These are phyloP conservation scores for Salix koriyanagi DNA, from an alignment of 345 rosid genomes.

Conservation along the genomic window DNA sequence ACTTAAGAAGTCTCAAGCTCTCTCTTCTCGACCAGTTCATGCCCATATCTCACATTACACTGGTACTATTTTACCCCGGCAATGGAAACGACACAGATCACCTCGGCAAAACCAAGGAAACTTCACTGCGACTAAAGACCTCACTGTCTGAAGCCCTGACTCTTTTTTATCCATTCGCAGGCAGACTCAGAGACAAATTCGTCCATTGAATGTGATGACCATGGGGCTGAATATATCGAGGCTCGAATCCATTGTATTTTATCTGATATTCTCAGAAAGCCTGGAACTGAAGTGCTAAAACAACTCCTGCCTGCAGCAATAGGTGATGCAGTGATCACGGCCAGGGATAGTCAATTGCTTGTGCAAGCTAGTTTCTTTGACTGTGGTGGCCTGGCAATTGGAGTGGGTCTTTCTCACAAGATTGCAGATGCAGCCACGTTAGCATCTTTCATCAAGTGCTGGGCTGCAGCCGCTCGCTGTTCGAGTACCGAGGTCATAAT, in stretches of 20 bases:
- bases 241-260: slow-evolving; percentile 27
- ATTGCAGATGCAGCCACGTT: slow-evolving; percentile 17
- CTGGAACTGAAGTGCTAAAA: slow-evolving; percentile 8
- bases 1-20: background rate
- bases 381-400: slow-evolving; percentile 27
- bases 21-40: slow-evolving; percentile 6
- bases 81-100: no score
- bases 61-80: background rate
- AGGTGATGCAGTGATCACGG: background rate
- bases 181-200: slow-evolving; percentile 8
- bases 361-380: slow-evolving; percentile 28
- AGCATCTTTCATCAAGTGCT: slow-evolving; percentile 17
- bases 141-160: slow-evolving; percentile 14
- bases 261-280: slow-evolving; percentile 21
- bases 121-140: slow-evolving; percentile 6
- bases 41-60: background rate
- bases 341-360: slow-evolving; percentile 2
- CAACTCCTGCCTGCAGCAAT: slow-evolving; percentile 22
- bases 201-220: slow-evolving; percentile 38
- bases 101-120: background rate
- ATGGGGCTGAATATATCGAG: slow-evolving; percentile 34
- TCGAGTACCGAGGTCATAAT: background rate
- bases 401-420: slow-evolving; percentile 19
- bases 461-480: slow-evolving; percentile 14
- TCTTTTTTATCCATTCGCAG: slow-evolving; percentile 13